Base-by-base conservation (phyloP, 208 protist species). In the Leishmania tarentolae region DNA sequence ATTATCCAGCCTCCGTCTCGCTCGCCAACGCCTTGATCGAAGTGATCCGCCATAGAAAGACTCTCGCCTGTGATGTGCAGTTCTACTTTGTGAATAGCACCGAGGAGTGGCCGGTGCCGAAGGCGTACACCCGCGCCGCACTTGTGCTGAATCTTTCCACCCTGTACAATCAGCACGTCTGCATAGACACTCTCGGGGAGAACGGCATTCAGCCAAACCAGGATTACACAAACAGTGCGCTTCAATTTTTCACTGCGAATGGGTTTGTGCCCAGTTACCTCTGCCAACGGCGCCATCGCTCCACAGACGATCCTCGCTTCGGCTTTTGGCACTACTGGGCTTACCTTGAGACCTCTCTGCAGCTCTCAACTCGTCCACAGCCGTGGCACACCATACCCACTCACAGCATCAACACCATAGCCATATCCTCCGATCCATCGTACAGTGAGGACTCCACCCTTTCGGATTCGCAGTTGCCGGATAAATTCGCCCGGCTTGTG, bases 181-280 rank as follows among this genome's bases (percentile, higher is more conserved):
- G 91, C 80, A 83, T 91, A 59, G 80, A 90, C 83, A 90, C 87
- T 13, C 83, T 90, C 35, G 86, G 84, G 13, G 80, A 78, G 52
- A 87, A 95, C 71, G 91, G 90, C 77, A 90, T 93, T 57, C 89
- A 91, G 70, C 88, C 91, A 19, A 95, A 95, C 66, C 91, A 93
- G 53, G 91, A 95, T 74, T 85, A 92, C 31, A 81, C 91, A 9
- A 95, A 89, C 79, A 17, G 84, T 0, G 89, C 84, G 3, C 74
- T 82, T 7, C 42, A 77, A 13, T 44, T 80, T 40, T 81, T 82
- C 44, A 19, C 47, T 9, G 28, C 74, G 2, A 66, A 76, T 19
- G 3, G 35, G 17, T 79, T 91, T 6, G 1, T 53, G 1, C 61
- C 81, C 9, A 82, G 82, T 77, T 71, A 88, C 65, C 83, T 94